Percentiles rank a stretch among this genome's conserved stretches.
These are phyloP conservation scores for Tetrahymena thermophila DNA, from an alignment of 73 alveolate genomes.

Conservation along the genomic window DNA sequence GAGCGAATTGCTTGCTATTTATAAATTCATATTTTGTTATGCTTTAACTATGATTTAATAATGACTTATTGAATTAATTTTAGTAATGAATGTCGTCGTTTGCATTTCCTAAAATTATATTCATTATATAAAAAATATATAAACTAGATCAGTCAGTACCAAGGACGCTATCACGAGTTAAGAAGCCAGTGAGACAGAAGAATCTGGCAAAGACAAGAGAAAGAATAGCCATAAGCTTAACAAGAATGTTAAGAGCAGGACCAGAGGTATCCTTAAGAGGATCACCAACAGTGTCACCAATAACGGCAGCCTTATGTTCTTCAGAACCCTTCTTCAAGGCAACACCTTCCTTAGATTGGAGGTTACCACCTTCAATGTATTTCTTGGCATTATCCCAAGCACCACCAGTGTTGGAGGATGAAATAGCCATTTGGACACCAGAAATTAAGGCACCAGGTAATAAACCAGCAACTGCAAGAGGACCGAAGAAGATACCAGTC, in stretches of 20 bases:
- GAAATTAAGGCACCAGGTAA: constrained; percentile 89
- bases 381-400: constrained; percentile 92
- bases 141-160: not conserved
- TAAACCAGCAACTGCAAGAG: constrained; percentile 77
- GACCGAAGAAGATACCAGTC: constrained; percentile 81
- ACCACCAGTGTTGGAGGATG: constrained; percentile 73
- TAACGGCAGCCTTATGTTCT: constrained; percentile 73
- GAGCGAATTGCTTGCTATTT: not conserved
- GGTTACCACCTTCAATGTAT: constrained; percentile 61
- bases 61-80: not conserved
- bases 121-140: too few species aligned
- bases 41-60: not conserved
- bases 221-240: constrained; percentile 79
- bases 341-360: constrained; percentile 38
- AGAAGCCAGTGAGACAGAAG: constrained; percentile 28
- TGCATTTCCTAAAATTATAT: not conserved
- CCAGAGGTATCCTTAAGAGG: constrained; percentile 92
- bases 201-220: constrained; percentile 61
- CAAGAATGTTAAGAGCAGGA: constrained; percentile 82
- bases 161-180: not conserved
- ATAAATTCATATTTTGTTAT: not conserved
- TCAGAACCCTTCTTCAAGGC: constrained; percentile 58
- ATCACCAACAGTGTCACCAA: constrained; percentile 95
- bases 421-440: constrained; percentile 83
- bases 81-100: not conserved